These are phyloP conservation scores for Boletellus sp. DNA, from an alignment of 1,284 basidiomycete species.

Conservation along the genomic window DNA sequence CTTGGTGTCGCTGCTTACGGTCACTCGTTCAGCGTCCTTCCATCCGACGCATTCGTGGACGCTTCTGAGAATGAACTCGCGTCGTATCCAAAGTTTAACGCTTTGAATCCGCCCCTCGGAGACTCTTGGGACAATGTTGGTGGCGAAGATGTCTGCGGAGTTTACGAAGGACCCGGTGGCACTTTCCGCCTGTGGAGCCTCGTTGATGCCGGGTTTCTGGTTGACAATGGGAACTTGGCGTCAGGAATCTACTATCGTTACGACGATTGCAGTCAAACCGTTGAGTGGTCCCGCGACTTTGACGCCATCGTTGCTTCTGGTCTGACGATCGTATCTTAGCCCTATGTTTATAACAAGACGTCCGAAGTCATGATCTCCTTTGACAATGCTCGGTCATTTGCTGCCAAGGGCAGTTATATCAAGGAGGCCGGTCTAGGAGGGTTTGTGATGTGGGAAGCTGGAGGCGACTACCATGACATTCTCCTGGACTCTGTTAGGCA, in stretches of 20 bases:
- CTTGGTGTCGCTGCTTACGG: slow-evolving; percentile 64
- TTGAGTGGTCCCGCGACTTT: slow-evolving; percentile 26
- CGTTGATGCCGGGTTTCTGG: slow-evolving; percentile 39
- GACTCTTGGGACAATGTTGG: slow-evolving; percentile 40
- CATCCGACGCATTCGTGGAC: slow-evolving; percentile 28
- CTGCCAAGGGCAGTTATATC: slow-evolving; percentile 56
- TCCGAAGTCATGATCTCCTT: slow-evolving; percentile 37
- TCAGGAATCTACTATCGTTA: slow-evolving; percentile 40
- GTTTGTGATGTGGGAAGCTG: slow-evolving; percentile 58
- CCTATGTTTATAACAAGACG: slow-evolving; percentile 44
- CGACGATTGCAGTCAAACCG: slow-evolving; percentile 48
- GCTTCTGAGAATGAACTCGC: slow-evolving; percentile 26
- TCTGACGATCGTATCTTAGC: slow-evolving; percentile 28
- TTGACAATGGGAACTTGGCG: slow-evolving; percentile 34
- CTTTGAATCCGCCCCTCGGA: slow-evolving; percentile 36
- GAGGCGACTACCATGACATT: slow-evolving; percentile 49
- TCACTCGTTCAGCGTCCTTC: slow-evolving; percentile 40
- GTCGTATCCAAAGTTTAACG: slow-evolving; percentile 40
- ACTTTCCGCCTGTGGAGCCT: slow-evolving; percentile 43
- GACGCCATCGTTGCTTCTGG: background rate
- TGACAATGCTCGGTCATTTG: slow-evolving; percentile 44
- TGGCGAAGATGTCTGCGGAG: slow-evolving; percentile 39
- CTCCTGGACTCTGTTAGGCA: slow-evolving; percentile 48
- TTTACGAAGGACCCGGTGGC: slow-evolving; percentile 33
- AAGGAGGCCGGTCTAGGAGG: slow-evolving; percentile 43